Evolutionary conservation across 2,329 filamentous ascomycete species (phyloP).

Genomic region (Zymoseptoria passerinii): DNA sequence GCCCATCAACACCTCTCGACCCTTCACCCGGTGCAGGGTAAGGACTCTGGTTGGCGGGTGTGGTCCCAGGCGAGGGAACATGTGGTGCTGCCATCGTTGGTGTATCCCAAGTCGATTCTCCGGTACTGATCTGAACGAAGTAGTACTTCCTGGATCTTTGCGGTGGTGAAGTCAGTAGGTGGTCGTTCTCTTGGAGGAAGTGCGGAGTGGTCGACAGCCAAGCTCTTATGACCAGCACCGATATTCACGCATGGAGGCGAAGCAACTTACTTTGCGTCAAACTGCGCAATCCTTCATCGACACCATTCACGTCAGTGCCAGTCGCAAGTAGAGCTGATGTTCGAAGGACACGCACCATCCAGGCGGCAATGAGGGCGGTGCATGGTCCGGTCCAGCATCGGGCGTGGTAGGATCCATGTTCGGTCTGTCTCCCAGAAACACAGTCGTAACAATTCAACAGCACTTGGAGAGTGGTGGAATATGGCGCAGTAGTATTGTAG

Average conservation of each 20-base stretch:
- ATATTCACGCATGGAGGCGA: background rate
- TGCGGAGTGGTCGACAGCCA: background rate
- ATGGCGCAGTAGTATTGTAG: background rate
- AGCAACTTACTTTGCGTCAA: slow-evolving; percentile 32
- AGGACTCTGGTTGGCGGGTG: slow-evolving; percentile 30
- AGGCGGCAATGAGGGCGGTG: slow-evolving; percentile 32
- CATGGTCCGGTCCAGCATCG: slow-evolving; percentile 32
- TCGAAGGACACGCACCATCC: slow-evolving; percentile 29
- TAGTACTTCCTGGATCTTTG: slow-evolving; percentile 35
- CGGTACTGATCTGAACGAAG: slow-evolving; percentile 36
- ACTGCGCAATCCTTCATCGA: slow-evolving; percentile 33
- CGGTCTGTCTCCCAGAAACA: background rate
- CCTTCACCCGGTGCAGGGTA: slow-evolving; percentile 26
- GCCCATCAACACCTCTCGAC: slow-evolving; percentile 21
- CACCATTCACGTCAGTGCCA: slow-evolving; percentile 28
- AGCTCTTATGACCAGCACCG: background rate
- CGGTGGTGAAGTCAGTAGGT: background rate
- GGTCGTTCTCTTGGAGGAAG: background rate
- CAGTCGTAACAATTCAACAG: background rate
- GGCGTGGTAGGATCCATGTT: slow-evolving; percentile 26
- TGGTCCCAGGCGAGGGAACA: slow-evolving; percentile 31
- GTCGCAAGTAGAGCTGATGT: slow-evolving; percentile 15
- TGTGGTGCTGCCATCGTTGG: slow-evolving; percentile 33
- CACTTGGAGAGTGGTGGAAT: background rate
- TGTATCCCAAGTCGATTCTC: slow-evolving; percentile 35